Evolutionary conservation across 2,329 filamentous ascomycete species (phyloP).

Genomic region (Ambrosiella beaveri): DNA sequence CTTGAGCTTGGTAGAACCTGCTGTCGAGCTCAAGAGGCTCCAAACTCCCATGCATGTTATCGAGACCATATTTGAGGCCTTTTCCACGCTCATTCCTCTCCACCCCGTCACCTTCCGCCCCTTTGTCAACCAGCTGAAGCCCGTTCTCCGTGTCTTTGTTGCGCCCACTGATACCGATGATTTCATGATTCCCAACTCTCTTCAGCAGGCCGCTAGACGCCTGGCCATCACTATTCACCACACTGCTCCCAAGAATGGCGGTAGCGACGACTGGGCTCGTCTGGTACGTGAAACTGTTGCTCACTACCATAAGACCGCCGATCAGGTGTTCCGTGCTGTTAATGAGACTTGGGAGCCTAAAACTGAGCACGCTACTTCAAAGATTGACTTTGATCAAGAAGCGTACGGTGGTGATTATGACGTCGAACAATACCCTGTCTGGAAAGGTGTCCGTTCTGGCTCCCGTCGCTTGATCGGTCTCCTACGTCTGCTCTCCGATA

Average conservation of each 20-base stretch:
- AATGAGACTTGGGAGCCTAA: slow-evolving; percentile 67
- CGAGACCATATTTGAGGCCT: slow-evolving; percentile 53
- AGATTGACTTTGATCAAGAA: slow-evolving; percentile 28
- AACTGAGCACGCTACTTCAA: slow-evolving; percentile 29
- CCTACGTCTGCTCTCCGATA: slow-evolving; percentile 45
- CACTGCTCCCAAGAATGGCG: slow-evolving; percentile 64
- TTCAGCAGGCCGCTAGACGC: slow-evolving; percentile 41
- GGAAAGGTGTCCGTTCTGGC: slow-evolving; percentile 61
- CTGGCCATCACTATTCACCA: slow-evolving; percentile 57
- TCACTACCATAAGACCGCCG: slow-evolving; percentile 51
- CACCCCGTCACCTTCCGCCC: slow-evolving; percentile 74
- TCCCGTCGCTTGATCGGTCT: slow-evolving; percentile 50
- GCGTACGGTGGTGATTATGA: slow-evolving; percentile 28
- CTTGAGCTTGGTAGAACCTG: slow-evolving; percentile 43
- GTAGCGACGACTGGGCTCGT: slow-evolving; percentile 62
- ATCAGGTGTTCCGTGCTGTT: slow-evolving; percentile 62
- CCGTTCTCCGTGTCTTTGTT: slow-evolving; percentile 41
- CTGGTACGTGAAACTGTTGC: slow-evolving; percentile 43
- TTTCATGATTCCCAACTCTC: slow-evolving; percentile 29
- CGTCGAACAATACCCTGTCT: slow-evolving; percentile 41
- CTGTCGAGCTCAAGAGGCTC: slow-evolving; percentile 22
- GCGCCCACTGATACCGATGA: slow-evolving; percentile 43
- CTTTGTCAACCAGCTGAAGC: slow-evolving; percentile 49
- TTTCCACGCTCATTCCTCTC: slow-evolving; percentile 55
- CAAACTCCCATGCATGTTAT: slow-evolving; percentile 32